These are phyloP conservation scores for Crotalaria pallida DNA, from an alignment of 306 rosid genomes.

Conservation along the genomic window DNA sequence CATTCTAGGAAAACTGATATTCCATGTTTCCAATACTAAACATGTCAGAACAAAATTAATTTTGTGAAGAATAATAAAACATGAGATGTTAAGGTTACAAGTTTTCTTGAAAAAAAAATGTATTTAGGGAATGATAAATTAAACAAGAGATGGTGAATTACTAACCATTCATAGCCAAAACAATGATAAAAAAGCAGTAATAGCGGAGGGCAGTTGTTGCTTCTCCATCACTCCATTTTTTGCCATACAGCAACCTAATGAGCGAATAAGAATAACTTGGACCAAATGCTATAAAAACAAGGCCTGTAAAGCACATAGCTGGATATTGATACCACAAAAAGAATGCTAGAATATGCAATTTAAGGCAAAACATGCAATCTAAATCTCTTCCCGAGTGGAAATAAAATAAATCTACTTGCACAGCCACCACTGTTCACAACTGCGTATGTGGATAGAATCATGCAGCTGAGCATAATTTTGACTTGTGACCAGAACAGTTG, in stretches of 20 bases:
- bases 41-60: neutral
- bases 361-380: slow-evolving; percentile 4
- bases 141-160: slow-evolving; percentile 19
- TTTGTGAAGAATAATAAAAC: neutral
- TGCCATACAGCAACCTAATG: slow-evolving; percentile 80
- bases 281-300: slow-evolving; percentile 89
- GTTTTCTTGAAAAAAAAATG: neutral
- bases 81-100: neutral
- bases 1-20: neutral
- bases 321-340: slow-evolving; percentile 25
- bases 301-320: slow-evolving; percentile 50
- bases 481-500: neutral
- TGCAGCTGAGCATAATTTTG: neutral
- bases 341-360: slow-evolving; percentile 10
- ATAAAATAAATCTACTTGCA: slow-evolving; percentile 5
- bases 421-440: neutral
- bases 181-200: slow-evolving; percentile 75
- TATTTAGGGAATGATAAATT: neutral
- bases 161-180: slow-evolving; percentile 95
- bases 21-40: neutral
- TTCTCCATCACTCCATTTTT: slow-evolving; percentile 95
- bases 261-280: slow-evolving; percentile 92
- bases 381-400: neutral
- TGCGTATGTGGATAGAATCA: neutral
- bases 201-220: slow-evolving; percentile 79